Percentiles rank a stretch among this genome's conserved stretches.
Conservation (phyloP, 352 stramenopile genomes). For the Pythium aristosporum region DNA sequence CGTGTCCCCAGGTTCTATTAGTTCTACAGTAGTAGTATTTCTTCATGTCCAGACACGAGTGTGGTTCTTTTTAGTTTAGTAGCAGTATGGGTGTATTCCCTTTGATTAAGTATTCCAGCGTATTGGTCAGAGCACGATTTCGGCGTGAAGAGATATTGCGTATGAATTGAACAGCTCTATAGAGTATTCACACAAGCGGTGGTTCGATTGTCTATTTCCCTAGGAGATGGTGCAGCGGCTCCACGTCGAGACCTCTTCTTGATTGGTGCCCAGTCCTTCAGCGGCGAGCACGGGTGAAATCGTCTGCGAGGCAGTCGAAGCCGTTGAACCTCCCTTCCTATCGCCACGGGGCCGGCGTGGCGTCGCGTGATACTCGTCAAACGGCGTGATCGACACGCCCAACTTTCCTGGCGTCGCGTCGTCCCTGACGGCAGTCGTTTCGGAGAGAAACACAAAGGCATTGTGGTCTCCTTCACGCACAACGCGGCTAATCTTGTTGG, state of each 20-base stretch:
- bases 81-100: too few species aligned
- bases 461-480: slow-evolving; percentile 62
- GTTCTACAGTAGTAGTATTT: neutral
- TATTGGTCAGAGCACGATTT: too few species aligned
- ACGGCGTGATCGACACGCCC: slow-evolving; percentile 50
- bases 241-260: slow-evolving; percentile 38
- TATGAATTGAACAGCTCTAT: too few species aligned
- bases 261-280: neutral
- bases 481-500: slow-evolving; percentile 63
- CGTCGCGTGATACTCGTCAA: slow-evolving; percentile 45
- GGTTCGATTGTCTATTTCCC: neutral
- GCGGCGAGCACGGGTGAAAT: neutral
- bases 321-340: slow-evolving; percentile 4
- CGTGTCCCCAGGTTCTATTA: too few species aligned
- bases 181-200: too few species aligned
- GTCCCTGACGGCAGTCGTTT: slow-evolving; percentile 32
- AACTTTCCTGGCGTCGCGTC: slow-evolving; percentile 29
- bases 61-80: too few species aligned
- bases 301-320: slow-evolving; percentile 19
- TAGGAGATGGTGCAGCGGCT: slow-evolving; percentile 67
- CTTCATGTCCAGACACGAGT: too few species aligned
- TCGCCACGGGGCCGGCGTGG: slow-evolving; percentile 28
- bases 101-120: too few species aligned
- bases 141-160: too few species aligned
- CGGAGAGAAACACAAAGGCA: slow-evolving; percentile 42